Evolutionary conservation across 345 rosid species (phyloP).

Genomic region (Erysimum cheiranthoides): DNA sequence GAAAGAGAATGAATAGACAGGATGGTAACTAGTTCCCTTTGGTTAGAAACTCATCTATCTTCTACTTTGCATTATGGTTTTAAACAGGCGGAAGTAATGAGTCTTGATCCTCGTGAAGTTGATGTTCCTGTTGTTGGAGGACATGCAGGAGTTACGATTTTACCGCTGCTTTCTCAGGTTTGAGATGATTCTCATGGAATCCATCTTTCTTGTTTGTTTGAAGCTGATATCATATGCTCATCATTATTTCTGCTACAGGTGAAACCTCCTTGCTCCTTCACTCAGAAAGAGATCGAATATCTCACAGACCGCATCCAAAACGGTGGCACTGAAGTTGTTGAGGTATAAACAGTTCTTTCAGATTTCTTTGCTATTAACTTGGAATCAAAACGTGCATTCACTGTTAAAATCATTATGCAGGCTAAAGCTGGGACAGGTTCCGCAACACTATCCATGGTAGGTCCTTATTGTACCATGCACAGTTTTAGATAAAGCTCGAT

Average conservation of each 20-base stretch:
- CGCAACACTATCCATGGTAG: slow-evolving; percentile 94
- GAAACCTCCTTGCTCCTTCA: slow-evolving; percentile 83
- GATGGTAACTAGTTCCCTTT: too few relatives aligned
- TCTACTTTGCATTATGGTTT: slow-evolving; percentile 15
- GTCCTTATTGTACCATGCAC: slow-evolving; percentile 14
- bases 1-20: too few relatives aligned
- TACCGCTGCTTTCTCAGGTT: slow-evolving; percentile 89
- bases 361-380: slow-evolving; percentile 2
- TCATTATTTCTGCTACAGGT: slow-evolving; percentile 52
- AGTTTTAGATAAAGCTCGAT: background rate
- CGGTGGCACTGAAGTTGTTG: slow-evolving; percentile 98
- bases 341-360: slow-evolving; percentile 50
- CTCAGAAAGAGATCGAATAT: slow-evolving; percentile 75
- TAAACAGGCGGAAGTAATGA: slow-evolving; percentile 74
- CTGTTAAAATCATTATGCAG: slow-evolving; percentile 47
- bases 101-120: slow-evolving; percentile 80
- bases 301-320: slow-evolving; percentile 94
- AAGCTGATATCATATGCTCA: background rate
- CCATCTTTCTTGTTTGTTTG: background rate
- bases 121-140: slow-evolving; percentile 88
- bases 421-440: slow-evolving; percentile 99
- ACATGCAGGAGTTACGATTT: slow-evolving; percentile 81
- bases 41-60: background rate
- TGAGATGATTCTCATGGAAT: background rate
- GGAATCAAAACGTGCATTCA: background rate